Evolutionary conservation across 129 eudicot species (phyloP), one percentile per base, ranked within the genome.

Genomic region (Dittrichia graveolens): DNA sequence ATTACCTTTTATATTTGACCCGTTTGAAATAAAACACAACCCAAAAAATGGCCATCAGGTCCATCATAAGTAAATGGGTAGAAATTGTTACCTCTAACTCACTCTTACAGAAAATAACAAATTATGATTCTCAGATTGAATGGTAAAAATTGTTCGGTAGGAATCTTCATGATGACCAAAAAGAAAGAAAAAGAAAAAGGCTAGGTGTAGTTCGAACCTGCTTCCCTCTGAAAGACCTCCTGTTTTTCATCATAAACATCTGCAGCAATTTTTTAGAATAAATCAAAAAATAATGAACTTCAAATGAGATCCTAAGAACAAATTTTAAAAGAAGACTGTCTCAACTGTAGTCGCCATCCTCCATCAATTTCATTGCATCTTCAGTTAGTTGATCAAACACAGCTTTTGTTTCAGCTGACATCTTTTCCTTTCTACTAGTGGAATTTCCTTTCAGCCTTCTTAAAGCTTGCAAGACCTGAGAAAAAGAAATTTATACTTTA

Each of bases 381-480:
- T 94, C 96, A 61, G 98, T 94, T 47, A 94, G 88, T 75, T 94
- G 96, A 75, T 94, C 98, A 82, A 94, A 94, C 13, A 80, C 60
- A 78, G 63, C 71, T 78, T 94, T 94, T 18, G 89, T 90, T 81
- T 85, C 92, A 45, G 89, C 85, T 13, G 97, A 79, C 98, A 94
- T 94, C 80, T 90, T 94, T 67, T 84, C 93, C 83, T 85, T 93
- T 80, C 82, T 93, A 84, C 78, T 80, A 72, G 59, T 77, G 14
- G 98, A 85, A 75, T 72, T 72, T 58, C 98, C 98, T 76, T 90
- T 94, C 79, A 94, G 82, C 82, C 98, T 87, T 86, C 92, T 87
- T 81, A 94, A 78, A 76, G 89, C 98, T 75, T 63, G 95, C 81
- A 94, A 67, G 40, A 94, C 96, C 98, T 93, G 31, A 24, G 31